These are phyloP conservation scores for Tolypocladium tropicale DNA, from an alignment of 2,329 filamentous ascomycete species.

Conservation along the genomic window DNA sequence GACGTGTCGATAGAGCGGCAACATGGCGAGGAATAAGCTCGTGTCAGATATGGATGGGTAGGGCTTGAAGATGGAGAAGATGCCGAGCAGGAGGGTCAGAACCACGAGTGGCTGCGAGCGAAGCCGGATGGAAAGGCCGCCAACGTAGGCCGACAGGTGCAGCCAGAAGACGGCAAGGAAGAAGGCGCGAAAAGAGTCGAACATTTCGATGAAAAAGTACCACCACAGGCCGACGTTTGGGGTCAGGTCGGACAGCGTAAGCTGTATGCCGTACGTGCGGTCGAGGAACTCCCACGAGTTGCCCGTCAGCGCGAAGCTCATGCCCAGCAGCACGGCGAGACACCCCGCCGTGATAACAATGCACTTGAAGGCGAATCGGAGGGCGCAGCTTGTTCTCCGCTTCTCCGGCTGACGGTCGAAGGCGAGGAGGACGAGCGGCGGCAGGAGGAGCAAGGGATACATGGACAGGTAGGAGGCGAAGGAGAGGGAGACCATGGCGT, in stretches of 20 bases:
- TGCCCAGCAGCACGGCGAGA: constrained; percentile 51
- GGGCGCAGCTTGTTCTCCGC: constrained; percentile 22
- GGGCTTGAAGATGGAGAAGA: constrained; percentile 93
- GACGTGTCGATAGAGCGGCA: constrained; percentile 82
- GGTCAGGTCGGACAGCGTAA: constrained; percentile 83
- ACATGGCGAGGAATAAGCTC: constrained; percentile 70
- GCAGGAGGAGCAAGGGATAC: constrained; percentile 79
- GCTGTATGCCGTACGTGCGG: constrained; percentile 87
- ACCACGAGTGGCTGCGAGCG: constrained; percentile 80
- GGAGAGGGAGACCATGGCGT: constrained; percentile 73
- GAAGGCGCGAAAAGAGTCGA: constrained; percentile 94
- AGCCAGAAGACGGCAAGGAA: constrained; percentile 98
- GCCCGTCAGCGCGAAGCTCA: constrained; percentile 64
- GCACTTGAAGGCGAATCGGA: constrained; percentile 44
- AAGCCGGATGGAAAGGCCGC: constrained; percentile 72
- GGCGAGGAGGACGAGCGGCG: constrained; percentile 69
- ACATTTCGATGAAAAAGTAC: constrained; percentile 99
- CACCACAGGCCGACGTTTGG: constrained; percentile 97
- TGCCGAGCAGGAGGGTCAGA: constrained; percentile 71
- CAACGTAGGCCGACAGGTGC: constrained; percentile 82
- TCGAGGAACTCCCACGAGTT: constrained; percentile 79
- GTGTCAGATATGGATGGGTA: constrained; percentile 91
- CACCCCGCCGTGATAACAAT: constrained; percentile 42
- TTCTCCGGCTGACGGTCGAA: constrained; percentile 51
- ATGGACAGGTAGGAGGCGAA: constrained; percentile 87